These are phyloP conservation scores for Cudoniella acicularis DNA, from an alignment of 495 filamentous ascomycete species.

Conservation along the genomic window DNA sequence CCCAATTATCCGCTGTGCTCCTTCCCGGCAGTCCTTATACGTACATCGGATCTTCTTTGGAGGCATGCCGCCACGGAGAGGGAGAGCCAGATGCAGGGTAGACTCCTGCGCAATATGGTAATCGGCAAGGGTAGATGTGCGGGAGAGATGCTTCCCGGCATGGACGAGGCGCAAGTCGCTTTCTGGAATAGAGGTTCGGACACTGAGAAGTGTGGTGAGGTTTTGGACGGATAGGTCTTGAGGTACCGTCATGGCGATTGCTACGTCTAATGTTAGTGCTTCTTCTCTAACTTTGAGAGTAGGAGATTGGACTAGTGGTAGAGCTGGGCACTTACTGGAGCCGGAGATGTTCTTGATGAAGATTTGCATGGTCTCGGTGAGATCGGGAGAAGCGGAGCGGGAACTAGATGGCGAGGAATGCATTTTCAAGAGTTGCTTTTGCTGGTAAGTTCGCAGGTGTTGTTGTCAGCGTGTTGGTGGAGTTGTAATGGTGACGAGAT, in stretches of 20 bases:
- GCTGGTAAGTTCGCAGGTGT: neutral
- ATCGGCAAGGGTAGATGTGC: constrained; percentile 30
- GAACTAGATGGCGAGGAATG: constrained; percentile 20
- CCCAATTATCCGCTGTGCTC: constrained; percentile 86
- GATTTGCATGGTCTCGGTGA: constrained; percentile 42
- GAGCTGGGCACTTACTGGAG: constrained; percentile 35
- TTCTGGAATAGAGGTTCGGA: constrained; percentile 40
- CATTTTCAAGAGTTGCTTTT: constrained; percentile 4
- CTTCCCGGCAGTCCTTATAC: constrained; percentile 81
- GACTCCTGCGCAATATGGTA: constrained; percentile 37
- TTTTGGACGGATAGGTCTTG: constrained; percentile 36
- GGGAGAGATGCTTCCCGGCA: constrained; percentile 43
- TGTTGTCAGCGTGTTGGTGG: neutral
- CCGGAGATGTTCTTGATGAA: constrained; percentile 47
- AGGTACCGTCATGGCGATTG: constrained; percentile 41
- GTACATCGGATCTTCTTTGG: constrained; percentile 82
- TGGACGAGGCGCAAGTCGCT: constrained; percentile 40
- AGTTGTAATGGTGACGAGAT: neutral
- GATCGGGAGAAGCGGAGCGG: constrained; percentile 26
- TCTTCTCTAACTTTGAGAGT: neutral
- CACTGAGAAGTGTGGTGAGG: constrained; percentile 41
- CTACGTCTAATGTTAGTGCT: constrained; percentile 24
- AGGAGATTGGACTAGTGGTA: constrained; percentile 3
- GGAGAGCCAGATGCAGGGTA: constrained; percentile 42
- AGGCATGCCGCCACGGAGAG: constrained; percentile 51